Evolutionary conservation across 805 yeast species (phyloP).

Genomic region (Yamadazyma akitaensis): DNA sequence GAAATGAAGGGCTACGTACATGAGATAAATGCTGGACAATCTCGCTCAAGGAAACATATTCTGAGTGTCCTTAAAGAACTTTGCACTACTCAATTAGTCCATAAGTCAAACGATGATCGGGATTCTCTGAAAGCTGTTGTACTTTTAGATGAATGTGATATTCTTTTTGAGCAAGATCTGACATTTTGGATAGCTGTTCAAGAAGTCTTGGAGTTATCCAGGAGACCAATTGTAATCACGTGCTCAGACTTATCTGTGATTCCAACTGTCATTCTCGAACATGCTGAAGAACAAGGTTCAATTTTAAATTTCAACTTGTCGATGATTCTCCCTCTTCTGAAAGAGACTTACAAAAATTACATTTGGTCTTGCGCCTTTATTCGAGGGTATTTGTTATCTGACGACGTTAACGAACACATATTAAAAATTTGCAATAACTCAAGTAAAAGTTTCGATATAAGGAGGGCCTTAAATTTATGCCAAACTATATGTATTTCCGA

Average conservation of each 20-base stretch:
- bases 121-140: conserved; percentile 61
- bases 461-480: conserved; percentile 44
- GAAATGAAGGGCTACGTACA: conserved; percentile 68
- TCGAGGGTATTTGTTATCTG: conserved; percentile 33
- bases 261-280: conserved; percentile 47
- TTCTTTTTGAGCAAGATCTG: conserved; percentile 71
- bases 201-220: conserved; percentile 54
- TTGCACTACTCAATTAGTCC: conserved; percentile 80
- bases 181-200: conserved; percentile 76
- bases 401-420: conserved; percentile 25
- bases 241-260: conserved; percentile 49
- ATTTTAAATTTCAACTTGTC: conserved; percentile 15
- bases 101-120: conserved; percentile 23
- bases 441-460: conserved; percentile 33
- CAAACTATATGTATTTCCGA: conserved; percentile 36
- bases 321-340: background rate
- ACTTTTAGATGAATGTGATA: conserved; percentile 81
- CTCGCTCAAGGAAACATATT: conserved; percentile 71
- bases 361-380: conserved; percentile 38
- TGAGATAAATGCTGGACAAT: conserved; percentile 75
- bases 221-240: conserved; percentile 70
- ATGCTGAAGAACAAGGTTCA: conserved; percentile 42
- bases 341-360: conserved; percentile 29
- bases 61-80: conserved; percentile 65
- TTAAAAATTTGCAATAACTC: background rate